Base-by-base conservation (phyloP, 1,139 yeast species). In the Hyphopichia khmerensis region DNA sequence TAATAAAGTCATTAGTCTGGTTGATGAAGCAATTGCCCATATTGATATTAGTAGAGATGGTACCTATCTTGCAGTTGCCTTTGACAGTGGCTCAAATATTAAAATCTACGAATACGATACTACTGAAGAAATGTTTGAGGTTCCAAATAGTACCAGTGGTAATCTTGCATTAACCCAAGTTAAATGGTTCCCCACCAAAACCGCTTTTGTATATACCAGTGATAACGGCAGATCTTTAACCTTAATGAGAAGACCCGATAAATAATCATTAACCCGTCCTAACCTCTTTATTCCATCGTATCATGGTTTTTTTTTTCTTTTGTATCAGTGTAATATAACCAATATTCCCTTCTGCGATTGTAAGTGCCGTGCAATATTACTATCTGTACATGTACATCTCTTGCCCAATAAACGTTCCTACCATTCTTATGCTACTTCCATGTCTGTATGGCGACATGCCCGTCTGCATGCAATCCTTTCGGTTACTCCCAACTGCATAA, bases 21-120 rank as follows among this genome's bases (percentile, higher is more conserved):
- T 79, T 3, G 84, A 82, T 55, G 79, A 77, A 51, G 69, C 80
- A 1, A 64, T 81, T 4, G 57, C 71, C 1, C 54, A 67, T 9
- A 51, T 81, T n/a, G 77, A 67, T 41, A 51, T 70, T 6, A 69
- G 75, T 35, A 52, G 69, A 39, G 79, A 77, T 48, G 82, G 82
- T 0, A 53, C 66, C 4, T 65, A 66, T 40, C 32, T 82, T 4
- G 77, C 72, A 1, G 69, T 74, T 2, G 65, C 78, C 0, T 78
- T 68, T 46, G 79, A 70, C 40, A 67, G 69, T 19, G 73, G 65
- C 3, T 61, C 64, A 38, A 60, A 64, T 39, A 58, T 71, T 4
- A 60, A 60, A 29, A 63, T 82, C 8, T 77, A 63, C 48, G 77
- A 76, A 36, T 47, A 58, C 17, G 62, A 54, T 1, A 42, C 65